Conservation (phyloP, 768 basidiomycete genomes). For the Mycena floridula region DNA sequence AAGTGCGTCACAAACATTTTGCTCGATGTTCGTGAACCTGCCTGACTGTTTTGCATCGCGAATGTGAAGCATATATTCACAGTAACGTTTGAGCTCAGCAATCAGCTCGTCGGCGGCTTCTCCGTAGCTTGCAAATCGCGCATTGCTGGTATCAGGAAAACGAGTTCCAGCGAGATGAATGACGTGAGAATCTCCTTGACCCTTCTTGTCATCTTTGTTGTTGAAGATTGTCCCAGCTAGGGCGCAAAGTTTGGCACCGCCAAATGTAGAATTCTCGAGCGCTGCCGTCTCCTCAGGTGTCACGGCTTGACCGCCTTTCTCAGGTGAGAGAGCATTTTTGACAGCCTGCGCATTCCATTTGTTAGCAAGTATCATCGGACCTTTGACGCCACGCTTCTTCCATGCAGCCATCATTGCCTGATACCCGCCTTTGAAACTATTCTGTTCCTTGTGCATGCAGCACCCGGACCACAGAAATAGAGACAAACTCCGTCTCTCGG, state of each 20-base stretch:
- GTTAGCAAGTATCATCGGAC: conserved; percentile 15
- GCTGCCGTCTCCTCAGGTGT: conserved; percentile 3
- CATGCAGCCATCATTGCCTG: conserved; percentile 12
- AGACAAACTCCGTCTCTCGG: conserved; percentile 6
- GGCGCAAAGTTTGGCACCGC: conserved; percentile 11
- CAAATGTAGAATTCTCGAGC: conserved; percentile 6
- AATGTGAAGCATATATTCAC: conserved; percentile 17
- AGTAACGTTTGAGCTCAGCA: conserved; percentile 12
- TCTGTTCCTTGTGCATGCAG: no score
- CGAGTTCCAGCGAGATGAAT: conserved; percentile 6
- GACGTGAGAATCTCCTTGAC: conserved; percentile 15
- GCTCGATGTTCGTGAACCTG: conserved; percentile 17
- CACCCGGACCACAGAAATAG: conserved; percentile 21
- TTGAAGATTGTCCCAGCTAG: conserved; percentile 17
- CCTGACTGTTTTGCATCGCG: conserved; percentile 19
- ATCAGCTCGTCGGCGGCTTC: conserved; percentile 21
- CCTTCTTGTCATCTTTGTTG: no score
- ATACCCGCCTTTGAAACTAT: no score
- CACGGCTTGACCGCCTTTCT: neutral
- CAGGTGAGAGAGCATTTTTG: conserved; percentile 10
- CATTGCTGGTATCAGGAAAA: conserved; percentile 28
- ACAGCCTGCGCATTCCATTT: conserved; percentile 16
- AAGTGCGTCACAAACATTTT: conserved; percentile 19
- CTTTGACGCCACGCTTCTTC: conserved; percentile 1
- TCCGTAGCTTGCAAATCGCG: conserved; percentile 18